Evolutionary conservation across 805 yeast genomes (phyloP), one percentile per base, ranked within the genome.

Genomic region (Kluyveromyces lactis): DNA sequence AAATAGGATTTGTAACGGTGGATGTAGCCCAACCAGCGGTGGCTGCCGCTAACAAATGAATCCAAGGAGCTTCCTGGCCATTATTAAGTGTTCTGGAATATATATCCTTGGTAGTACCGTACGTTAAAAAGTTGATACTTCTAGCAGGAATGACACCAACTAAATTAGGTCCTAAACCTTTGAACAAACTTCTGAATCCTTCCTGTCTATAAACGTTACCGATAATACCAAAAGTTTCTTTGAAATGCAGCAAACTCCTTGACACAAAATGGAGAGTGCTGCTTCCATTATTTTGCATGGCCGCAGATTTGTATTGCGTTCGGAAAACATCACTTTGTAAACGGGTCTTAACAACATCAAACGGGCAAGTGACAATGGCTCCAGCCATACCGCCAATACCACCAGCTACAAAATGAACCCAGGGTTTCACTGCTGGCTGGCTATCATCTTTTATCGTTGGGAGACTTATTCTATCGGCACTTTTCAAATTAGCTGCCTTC

Each of bases 111-210:
- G 94, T 77, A n/a, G 85, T 70, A n/a, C 97, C 95, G 59, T 92
- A 92, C 0, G 97, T 86, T 69, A 89, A 89, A 60, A 92, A 92
- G 62, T 92, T 92, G 47, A 92, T 94, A 21, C 96, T 83, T 59
- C 99, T 73, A 1, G 99, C 97, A 0, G 99, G 99, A 31, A 92
- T 90, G 12, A 92, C 97, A 39, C 99, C 99, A 13, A 90, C 94
- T 50, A 92, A 68, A 53, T 90, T 92, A 8, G 99, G 98, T 0
- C 98, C 98, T 37, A 92, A 66, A 10, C 99, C 99, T 63, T 85
- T 84, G 63, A 92, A 92, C 33, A 92, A 67, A 3, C 97, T 90
- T 31, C 83, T 67, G 21, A 79, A 67, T 1, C 99, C 99, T 62
- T 92, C 99, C 18, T 66, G 65, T 24, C 60, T 60, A 58, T 85